Conservation (phyloP, 2,329 filamentous ascomycete genomes). For the Apiospora marii region DNA sequence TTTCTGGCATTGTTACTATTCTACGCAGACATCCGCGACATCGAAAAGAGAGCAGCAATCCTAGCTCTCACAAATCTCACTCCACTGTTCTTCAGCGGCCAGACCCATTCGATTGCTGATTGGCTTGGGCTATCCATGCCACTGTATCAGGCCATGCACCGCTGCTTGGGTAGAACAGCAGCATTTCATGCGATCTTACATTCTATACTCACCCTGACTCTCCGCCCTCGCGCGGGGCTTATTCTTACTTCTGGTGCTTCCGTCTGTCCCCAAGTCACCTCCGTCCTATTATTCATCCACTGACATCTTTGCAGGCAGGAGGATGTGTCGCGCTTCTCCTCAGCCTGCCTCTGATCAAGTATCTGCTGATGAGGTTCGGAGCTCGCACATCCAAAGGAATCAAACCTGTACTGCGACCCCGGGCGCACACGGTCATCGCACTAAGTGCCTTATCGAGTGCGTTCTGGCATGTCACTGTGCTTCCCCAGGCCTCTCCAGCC, state of each 20-base stretch:
- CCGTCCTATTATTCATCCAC: background rate
- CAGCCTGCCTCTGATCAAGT: conserved; percentile 6
- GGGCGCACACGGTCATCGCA: background rate
- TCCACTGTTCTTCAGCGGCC: conserved; percentile 6
- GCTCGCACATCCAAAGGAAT: conserved; percentile 5
- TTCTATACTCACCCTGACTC: conserved; percentile 5
- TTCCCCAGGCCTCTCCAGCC: conserved; percentile 7
- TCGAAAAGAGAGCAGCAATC: conserved; percentile 7
- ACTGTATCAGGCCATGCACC: conserved; percentile 10
- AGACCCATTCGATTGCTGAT: conserved; percentile 1
- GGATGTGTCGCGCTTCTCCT: background rate
- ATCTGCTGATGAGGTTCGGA: conserved; percentile 6
- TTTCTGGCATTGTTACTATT: conserved; percentile 8
- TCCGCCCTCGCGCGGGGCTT: background rate
- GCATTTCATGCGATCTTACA: conserved; percentile 10
- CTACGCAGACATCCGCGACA: conserved; percentile 4
- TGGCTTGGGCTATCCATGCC: conserved; percentile 12
- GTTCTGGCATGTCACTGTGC: conserved; percentile 7
- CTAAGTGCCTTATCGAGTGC: background rate
- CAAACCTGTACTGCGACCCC: conserved; percentile 9
- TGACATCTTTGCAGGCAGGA: conserved; percentile 1
- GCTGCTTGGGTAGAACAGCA: conserved; percentile 1
- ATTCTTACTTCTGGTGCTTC: conserved; percentile 8
- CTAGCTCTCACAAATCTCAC: conserved; percentile 1
- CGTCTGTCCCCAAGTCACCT: background rate